These are phyloP conservation scores for Hyphodiscus hymeniophilus DNA, from an alignment of 495 filamentous ascomycete species.

Conservation along the genomic window DNA sequence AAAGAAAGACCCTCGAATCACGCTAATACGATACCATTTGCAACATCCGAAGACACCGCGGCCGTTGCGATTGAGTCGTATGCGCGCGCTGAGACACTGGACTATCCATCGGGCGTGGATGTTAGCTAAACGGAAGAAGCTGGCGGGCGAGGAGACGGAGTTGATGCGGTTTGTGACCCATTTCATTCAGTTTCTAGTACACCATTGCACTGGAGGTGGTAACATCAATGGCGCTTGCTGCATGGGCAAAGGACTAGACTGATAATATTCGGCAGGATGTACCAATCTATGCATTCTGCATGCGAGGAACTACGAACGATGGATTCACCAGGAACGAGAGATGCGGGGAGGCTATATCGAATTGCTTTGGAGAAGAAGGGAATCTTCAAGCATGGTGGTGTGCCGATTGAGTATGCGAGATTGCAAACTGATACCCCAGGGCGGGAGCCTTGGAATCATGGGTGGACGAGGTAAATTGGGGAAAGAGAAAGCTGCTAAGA, in stretches of 20 bases:
- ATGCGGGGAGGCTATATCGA: constrained; percentile 72
- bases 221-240: too few species aligned
- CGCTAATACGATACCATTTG: constrained; percentile 23
- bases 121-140: constrained; percentile 57
- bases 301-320: constrained; percentile 74
- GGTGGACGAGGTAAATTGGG: constrained; percentile 43
- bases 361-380: constrained; percentile 81
- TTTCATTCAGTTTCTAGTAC: too few species aligned
- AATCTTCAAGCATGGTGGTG: constrained; percentile 49
- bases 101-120: constrained; percentile 96
- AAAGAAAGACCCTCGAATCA: constrained; percentile 14
- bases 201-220: too few species aligned
- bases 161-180: constrained; percentile 57
- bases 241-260: too few species aligned
- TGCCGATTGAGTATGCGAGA: constrained; percentile 85
- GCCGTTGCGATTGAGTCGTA: constrained; percentile 77
- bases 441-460: constrained; percentile 71
- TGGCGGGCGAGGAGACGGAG: constrained; percentile 48
- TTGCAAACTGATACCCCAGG: constrained; percentile 70
- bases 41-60: constrained; percentile 21
- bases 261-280: constrained; percentile 31
- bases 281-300: constrained; percentile 69
- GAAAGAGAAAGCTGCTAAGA: too few species aligned
- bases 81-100: constrained; percentile 91
- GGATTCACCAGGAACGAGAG: constrained; percentile 39